These are phyloP conservation scores for Nissolia schottii DNA, from an alignment of 306 rosid genomes.

Conservation along the genomic window DNA sequence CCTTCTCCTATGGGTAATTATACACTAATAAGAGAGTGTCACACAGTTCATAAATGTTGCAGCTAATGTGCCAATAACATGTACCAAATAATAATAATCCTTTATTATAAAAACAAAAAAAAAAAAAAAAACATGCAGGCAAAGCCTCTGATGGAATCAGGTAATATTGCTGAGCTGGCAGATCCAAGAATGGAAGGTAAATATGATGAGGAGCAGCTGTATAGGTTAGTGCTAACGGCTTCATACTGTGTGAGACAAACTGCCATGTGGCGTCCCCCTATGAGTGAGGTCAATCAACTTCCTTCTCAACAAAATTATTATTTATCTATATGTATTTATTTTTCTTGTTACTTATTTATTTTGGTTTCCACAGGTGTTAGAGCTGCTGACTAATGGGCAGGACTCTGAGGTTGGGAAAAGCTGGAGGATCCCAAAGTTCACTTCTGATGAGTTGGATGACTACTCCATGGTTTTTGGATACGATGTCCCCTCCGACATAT, in stretches of 20 bases:
- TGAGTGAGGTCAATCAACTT: slow-evolving; percentile 60
- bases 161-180: slow-evolving; percentile 59
- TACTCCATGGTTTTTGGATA: slow-evolving; percentile 84
- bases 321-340: background rate
- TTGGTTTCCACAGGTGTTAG: slow-evolving; percentile 48
- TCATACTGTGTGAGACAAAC: slow-evolving; percentile 83
- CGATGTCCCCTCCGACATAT: slow-evolving; percentile 53
- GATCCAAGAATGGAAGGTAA: slow-evolving; percentile 67
- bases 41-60: background rate
- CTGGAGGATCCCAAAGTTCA: slow-evolving; percentile 70
- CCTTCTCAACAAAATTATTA: background rate
- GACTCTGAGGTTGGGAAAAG: slow-evolving; percentile 54
- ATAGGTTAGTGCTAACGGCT: slow-evolving; percentile 62
- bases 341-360: background rate
- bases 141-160: slow-evolving; percentile 75
- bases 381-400: slow-evolving; percentile 57
- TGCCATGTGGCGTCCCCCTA: slow-evolving; percentile 66
- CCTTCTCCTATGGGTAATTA: slow-evolving; percentile 84
- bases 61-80: too few relatives aligned
- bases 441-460: slow-evolving; percentile 78
- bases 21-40: background rate
- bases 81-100: too few relatives aligned
- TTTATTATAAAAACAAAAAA: too few relatives aligned
- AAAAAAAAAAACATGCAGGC: slow-evolving; percentile 61
- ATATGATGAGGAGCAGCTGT: slow-evolving; percentile 60